Evolutionary conservation across 1,284 basidiomycete genomes (phyloP), one percentile per base, ranked within the genome.

Genomic region (Mycosarcoma mackinlayi): DNA sequence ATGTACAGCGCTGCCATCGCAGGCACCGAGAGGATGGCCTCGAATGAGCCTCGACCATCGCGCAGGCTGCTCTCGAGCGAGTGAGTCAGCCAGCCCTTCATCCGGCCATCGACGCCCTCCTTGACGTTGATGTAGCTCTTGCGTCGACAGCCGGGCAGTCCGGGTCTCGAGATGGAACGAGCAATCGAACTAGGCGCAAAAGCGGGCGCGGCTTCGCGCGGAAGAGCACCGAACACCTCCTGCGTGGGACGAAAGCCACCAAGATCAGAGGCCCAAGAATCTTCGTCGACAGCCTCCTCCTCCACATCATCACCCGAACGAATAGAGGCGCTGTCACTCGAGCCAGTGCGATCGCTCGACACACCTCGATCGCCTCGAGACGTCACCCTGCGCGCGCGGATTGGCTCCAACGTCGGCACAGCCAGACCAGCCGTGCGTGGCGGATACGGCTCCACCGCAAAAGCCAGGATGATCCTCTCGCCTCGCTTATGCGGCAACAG

Each of bases 51-150:
- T 3, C 33, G 25, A 28, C 57, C 47, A 31, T 37, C 42, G 6
- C 52, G 48, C 24, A 72, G 45, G n/a, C 54, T 23, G 37, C 44
- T 56, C 42, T 72, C 64, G 37, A 67, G 49, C 34, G 64, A 60
- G 52, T 72, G 69, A 3, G 69, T 72, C 18, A 72, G 47, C 69
- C 69, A 72, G 33, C 69, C 69, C 37, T 67, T 72, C 56, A 72
- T 56, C 19, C 69, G 64, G 3, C 69, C 69, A 46, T 72, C 69
- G n/a, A 72, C 54, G 24, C 69, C 64, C 34, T 67, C 64, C 33
- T 67, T 67, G 56, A 72, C 64, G n/a, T 67, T 72, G 60, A 72
- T 66, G 48, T 59, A 67, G 54, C 64, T 67, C 51, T 62, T 66
- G 41, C 68, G 68, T 40, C 55, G 57, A 23, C 19, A 41, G 6